Conservation (phyloP, 805 yeast genomes). For the Suhomyces prunicola region DNA sequence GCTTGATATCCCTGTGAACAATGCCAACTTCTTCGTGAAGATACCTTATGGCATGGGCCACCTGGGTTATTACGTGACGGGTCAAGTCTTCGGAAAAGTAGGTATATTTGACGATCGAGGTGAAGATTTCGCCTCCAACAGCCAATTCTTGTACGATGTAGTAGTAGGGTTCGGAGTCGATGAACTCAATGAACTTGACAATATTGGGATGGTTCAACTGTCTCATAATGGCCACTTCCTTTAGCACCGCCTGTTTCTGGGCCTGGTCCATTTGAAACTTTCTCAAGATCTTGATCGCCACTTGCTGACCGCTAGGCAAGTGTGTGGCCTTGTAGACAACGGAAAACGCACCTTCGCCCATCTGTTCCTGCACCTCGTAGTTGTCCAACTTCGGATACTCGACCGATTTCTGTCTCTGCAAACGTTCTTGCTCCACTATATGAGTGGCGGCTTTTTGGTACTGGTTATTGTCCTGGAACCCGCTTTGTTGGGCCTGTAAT, state of each 20-base stretch:
- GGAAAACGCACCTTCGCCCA: constrained; percentile 85
- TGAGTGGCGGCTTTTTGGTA: constrained; percentile 29
- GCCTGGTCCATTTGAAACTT: constrained; percentile 63
- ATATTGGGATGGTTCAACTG: constrained; percentile 62
- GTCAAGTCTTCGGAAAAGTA: constrained; percentile 68
- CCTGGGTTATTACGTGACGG: constrained; percentile 61
- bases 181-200: constrained; percentile 61
- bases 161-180: constrained; percentile 58
- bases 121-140: constrained; percentile 78
- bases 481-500: not conserved
- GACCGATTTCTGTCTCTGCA: constrained; percentile 18
- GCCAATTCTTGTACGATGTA: constrained; percentile 71
- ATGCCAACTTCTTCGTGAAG: constrained; percentile 72
- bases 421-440: constrained; percentile 35
- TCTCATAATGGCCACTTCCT: constrained; percentile 77
- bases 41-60: constrained; percentile 62
- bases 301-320: constrained; percentile 32
- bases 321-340: constrained; percentile 63
- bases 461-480: constrained; percentile 8
- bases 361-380: constrained; percentile 45
- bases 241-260: constrained; percentile 66
- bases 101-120: constrained; percentile 72
- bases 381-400: constrained; percentile 38
- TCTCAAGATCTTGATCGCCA: constrained; percentile 61
- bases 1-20: constrained; percentile 81